These are phyloP conservation scores for Pachysolen tannophilus DNA, from an alignment of 805 yeast species.

Conservation along the genomic window DNA sequence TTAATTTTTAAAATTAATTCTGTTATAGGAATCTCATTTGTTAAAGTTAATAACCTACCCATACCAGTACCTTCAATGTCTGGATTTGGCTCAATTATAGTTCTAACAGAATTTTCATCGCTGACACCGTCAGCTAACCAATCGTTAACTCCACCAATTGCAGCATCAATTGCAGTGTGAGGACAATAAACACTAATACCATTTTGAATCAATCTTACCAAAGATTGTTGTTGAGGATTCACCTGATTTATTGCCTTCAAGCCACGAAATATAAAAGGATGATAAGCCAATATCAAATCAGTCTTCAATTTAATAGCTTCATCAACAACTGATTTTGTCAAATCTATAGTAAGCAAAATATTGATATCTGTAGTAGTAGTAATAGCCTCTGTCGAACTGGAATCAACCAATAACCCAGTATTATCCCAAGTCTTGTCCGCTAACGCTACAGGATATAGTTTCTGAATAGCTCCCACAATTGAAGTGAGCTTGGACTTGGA, in stretches of 20 bases:
- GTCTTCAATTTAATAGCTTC: constrained; percentile 62
- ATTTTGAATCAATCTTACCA: constrained; percentile 61
- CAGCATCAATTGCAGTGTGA: constrained; percentile 94
- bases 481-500: constrained; percentile 24
- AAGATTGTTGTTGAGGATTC: constrained; percentile 77
- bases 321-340: constrained; percentile 74
- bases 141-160: constrained; percentile 88
- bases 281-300: constrained; percentile 73
- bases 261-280: constrained; percentile 90
- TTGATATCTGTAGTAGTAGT: constrained; percentile 15
- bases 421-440: constrained; percentile 95
- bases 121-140: constrained; percentile 65
- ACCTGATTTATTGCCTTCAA: constrained; percentile 56
- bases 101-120: constrained; percentile 14
- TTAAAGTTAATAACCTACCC: constrained; percentile 63
- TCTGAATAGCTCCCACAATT: constrained; percentile 50
- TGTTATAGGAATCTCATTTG: constrained; percentile 31
- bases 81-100: constrained; percentile 37
- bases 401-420: constrained; percentile 82
- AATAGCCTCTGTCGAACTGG: constrained; percentile 26
- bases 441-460: constrained; percentile 67
- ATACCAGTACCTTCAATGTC: constrained; percentile 56
- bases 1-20: constrained; percentile 48
- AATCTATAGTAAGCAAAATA: constrained; percentile 69
- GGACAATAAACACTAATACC: constrained; percentile 92